phyloP scores from a whole-genome alignment of 192 early-diverging fungal species.

The Dissophora ornata region DNA sequence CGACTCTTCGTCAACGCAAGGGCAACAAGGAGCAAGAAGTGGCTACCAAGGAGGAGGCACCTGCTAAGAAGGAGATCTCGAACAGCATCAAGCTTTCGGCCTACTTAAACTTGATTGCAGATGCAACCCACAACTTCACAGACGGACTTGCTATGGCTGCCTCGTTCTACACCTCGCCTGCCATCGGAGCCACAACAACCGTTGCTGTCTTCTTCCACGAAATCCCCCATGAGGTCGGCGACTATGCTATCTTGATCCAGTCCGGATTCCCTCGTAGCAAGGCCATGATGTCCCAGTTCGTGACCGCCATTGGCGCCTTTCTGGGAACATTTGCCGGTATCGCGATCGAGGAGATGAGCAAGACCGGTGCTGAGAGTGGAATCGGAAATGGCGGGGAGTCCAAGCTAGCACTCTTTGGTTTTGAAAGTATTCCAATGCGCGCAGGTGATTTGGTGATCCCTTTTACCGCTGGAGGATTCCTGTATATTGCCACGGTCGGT shows the following conservation, averaged over 20 bases:
- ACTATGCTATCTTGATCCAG: slow-evolving; percentile 89
- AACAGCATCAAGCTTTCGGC: slow-evolving; percentile 75
- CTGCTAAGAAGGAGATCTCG: slow-evolving; percentile 49
- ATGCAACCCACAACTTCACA: slow-evolving; percentile 87
- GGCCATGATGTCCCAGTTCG: slow-evolving; percentile 83
- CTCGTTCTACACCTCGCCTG: slow-evolving; percentile 84
- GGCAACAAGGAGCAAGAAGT: slow-evolving; percentile 21
- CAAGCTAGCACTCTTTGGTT: slow-evolving; percentile 43
- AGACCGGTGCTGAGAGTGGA: slow-evolving; percentile 8
- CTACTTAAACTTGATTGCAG: slow-evolving; percentile 85
- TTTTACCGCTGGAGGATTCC: slow-evolving; percentile 88
- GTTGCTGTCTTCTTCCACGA: slow-evolving; percentile 91
- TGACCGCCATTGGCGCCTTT: slow-evolving; percentile 84
- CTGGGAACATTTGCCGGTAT: slow-evolving; percentile 82
- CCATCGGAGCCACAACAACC: slow-evolving; percentile 85
- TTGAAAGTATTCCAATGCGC: slow-evolving; percentile 69
- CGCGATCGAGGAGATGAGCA: slow-evolving; percentile 76
- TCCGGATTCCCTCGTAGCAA: slow-evolving; percentile 79
- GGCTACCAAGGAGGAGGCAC: slow-evolving; percentile 45
- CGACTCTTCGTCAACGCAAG: slow-evolving; percentile 37
- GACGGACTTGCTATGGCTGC: slow-evolving; percentile 88
- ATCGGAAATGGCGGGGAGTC: background rate
- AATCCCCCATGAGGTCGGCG: slow-evolving; percentile 90
- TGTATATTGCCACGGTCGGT: slow-evolving; percentile 88
- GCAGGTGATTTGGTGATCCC: slow-evolving; percentile 86